These are phyloP conservation scores for Aspergillus eucalypticola DNA, from an alignment of 2,329 filamentous ascomycete genomes.

Conservation along the genomic window DNA sequence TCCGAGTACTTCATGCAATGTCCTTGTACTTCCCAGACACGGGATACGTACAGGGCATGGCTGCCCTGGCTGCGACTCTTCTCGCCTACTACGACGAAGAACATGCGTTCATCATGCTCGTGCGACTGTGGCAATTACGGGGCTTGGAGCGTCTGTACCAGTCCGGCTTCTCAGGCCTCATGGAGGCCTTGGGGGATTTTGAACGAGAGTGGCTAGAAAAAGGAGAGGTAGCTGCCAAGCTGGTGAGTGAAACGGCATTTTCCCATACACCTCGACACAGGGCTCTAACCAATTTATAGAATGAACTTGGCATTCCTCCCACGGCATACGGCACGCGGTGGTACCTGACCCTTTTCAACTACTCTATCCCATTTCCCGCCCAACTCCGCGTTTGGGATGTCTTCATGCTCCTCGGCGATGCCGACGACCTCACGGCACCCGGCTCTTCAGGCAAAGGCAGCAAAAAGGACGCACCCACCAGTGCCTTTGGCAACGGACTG, in stretches of 20 bases:
- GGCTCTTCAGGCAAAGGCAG: conserved; percentile 19
- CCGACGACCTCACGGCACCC: conserved; percentile 47
- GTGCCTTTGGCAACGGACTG: conserved; percentile 64
- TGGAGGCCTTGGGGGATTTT: conserved; percentile 82
- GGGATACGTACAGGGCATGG: conserved; percentile 98
- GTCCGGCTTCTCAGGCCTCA: conserved; percentile 80
- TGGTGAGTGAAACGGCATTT: conserved; percentile 53
- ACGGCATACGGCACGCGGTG: conserved; percentile 95
- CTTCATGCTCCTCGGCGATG: conserved; percentile 88
- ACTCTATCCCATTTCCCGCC: conserved; percentile 89
- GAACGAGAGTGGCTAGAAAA: conserved; percentile 77
- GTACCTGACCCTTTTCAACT: conserved; percentile 97
- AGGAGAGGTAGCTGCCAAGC: conserved; percentile 75
- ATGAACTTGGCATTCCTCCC: conserved; percentile 75
- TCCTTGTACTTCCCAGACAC: conserved; percentile 88
- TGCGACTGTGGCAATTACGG: conserved; percentile 87
- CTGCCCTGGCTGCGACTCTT: conserved; percentile 84
- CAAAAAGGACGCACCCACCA: conserved; percentile 26
- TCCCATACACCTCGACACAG: not conserved
- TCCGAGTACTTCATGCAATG: conserved; percentile 87
- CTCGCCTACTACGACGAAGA: conserved; percentile 98
- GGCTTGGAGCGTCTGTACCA: conserved; percentile 83
- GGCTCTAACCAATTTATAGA: conserved; percentile 24
- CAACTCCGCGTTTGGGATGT: conserved; percentile 97
- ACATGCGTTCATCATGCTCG: conserved; percentile 90